Percentiles rank a stretch among this genome's conserved stretches.
Conservation (phyloP, 306 rosid genomes). For the Styphnolobium japonicum region DNA sequence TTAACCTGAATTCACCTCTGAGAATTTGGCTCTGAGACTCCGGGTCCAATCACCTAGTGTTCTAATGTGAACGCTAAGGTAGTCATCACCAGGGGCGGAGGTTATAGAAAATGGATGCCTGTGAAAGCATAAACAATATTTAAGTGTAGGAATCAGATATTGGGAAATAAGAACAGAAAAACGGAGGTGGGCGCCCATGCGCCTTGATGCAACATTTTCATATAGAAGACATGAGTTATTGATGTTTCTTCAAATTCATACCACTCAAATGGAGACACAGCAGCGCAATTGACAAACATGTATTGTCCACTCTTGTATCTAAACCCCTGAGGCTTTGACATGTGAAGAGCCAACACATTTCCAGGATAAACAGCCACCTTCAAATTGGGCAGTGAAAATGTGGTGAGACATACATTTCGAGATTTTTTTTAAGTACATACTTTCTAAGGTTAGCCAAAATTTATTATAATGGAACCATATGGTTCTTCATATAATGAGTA, state of each 20-base stretch:
- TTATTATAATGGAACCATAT: not conserved
- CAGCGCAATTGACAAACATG: slow-evolving; percentile 60
- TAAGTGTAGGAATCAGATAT: not conserved
- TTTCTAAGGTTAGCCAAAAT: not conserved
- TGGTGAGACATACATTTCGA: not conserved
- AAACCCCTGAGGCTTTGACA: slow-evolving; percentile 71
- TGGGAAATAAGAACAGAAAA: not conserved
- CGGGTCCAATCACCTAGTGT: slow-evolving; percentile 63
- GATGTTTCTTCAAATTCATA: slow-evolving; percentile 27
- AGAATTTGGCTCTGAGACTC: slow-evolving; percentile 50
- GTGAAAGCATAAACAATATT: slow-evolving; percentile 15
- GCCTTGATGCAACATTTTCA: not conserved
- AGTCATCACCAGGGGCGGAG: slow-evolving; percentile 65
- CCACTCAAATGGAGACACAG: slow-evolving; percentile 67
- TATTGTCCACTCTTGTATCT: slow-evolving; percentile 63
- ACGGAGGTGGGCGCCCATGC: too few relatives aligned
- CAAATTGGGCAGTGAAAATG: slow-evolving; percentile 20
- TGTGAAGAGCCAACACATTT: slow-evolving; percentile 54
- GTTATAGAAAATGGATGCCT: slow-evolving; percentile 82
- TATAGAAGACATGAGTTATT: not conserved
- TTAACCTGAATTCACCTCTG: slow-evolving; percentile 46
- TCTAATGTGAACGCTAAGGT: slow-evolving; percentile 66
- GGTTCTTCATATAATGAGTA: not conserved
- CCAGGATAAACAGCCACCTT: slow-evolving; percentile 75
- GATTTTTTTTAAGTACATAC: not conserved